Conservation (phyloP, 257 asterid species). For the Solanum phureja region DNA sequence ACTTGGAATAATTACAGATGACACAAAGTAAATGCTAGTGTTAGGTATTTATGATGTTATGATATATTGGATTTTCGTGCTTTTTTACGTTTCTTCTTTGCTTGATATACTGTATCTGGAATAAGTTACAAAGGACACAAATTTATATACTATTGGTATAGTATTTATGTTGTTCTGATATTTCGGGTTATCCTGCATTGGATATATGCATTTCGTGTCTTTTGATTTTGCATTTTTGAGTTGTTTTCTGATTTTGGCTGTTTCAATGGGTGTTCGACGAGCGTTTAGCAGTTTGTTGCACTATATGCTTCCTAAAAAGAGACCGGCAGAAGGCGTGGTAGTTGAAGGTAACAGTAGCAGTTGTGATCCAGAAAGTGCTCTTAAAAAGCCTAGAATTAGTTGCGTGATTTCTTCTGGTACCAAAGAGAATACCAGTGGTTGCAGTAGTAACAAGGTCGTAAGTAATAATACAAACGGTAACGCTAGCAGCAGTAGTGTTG, state of each 20-base stretch:
- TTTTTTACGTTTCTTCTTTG: background rate
- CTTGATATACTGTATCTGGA: background rate
- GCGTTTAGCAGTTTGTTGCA: slow-evolving; percentile 58
- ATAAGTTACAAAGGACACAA: background rate
- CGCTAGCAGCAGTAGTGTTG: slow-evolving; percentile 16
- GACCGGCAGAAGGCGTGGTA: slow-evolving; percentile 86
- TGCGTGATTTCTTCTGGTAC: slow-evolving; percentile 12
- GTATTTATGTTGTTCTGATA: background rate
- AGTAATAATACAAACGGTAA: slow-evolving; percentile 25
- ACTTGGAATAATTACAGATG: background rate
- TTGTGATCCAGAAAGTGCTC: slow-evolving; percentile 28
- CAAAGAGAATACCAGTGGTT: slow-evolving; percentile 22
- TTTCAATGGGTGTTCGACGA: slow-evolving; percentile 45
- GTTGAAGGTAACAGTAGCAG: slow-evolving; percentile 27
- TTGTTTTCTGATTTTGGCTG: slow-evolving; percentile 23
- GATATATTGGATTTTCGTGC: slow-evolving; percentile 23
- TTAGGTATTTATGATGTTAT: slow-evolving; percentile 1
- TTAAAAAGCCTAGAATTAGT: slow-evolving; percentile 48
- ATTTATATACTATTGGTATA: slow-evolving; percentile 1
- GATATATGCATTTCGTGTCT: slow-evolving; percentile 1
- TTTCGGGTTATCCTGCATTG: slow-evolving; percentile 27
- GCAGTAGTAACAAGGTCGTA: slow-evolving; percentile 8
- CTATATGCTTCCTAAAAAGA: slow-evolving; percentile 98
- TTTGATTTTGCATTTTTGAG: slow-evolving; percentile 6
- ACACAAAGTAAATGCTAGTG: slow-evolving; percentile 1